These are phyloP conservation scores for Claviceps quebecensis DNA, from an alignment of 2,329 filamentous ascomycete genomes.

Conservation along the genomic window DNA sequence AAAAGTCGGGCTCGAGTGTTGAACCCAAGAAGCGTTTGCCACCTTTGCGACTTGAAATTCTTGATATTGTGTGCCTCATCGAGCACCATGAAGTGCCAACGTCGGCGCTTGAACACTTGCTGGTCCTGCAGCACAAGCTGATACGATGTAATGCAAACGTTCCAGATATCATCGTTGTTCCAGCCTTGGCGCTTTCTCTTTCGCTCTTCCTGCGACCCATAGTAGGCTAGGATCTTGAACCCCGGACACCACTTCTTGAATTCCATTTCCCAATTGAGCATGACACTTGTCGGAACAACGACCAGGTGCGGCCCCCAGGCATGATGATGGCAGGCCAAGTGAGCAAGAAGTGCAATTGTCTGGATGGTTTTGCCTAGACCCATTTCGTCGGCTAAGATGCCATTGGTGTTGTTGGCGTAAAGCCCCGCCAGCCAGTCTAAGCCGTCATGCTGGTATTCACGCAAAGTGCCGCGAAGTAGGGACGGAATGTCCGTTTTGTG, in stretches of 20 bases:
- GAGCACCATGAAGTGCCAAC: conserved; percentile 96
- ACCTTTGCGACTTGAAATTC: conserved; percentile 94
- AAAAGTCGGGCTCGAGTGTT: conserved; percentile 78
- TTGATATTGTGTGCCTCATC: conserved; percentile 99
- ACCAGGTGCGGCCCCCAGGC: conserved; percentile 95
- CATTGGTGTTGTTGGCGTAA: conserved; percentile 85
- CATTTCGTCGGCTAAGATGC: conserved; percentile 97
- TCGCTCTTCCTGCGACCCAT: conserved; percentile 84
- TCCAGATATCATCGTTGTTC: conserved; percentile 88
- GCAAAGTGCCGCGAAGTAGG: conserved; percentile 71
- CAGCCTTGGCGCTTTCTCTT: conserved; percentile 84
- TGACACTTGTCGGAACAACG: conserved; percentile 93
- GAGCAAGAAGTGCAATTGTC: conserved; percentile 84
- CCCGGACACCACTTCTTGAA: conserved; percentile 99
- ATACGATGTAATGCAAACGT: conserved; percentile 95
- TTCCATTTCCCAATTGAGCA: conserved; percentile 99
- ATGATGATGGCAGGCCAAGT: conserved; percentile 77
- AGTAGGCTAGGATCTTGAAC: conserved; percentile 96
- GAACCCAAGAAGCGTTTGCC: conserved; percentile 90
- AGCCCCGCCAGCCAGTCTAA: conserved; percentile 91
- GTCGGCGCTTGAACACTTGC: conserved; percentile 78
- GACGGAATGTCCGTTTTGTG: conserved; percentile 64
- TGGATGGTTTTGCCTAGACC: conserved; percentile 97
- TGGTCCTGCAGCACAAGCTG: conserved; percentile 91
- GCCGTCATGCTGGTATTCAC: conserved; percentile 95